Conservation (phyloP, 306 rosid species). For the Ammopiptanthus mongolicus region DNA sequence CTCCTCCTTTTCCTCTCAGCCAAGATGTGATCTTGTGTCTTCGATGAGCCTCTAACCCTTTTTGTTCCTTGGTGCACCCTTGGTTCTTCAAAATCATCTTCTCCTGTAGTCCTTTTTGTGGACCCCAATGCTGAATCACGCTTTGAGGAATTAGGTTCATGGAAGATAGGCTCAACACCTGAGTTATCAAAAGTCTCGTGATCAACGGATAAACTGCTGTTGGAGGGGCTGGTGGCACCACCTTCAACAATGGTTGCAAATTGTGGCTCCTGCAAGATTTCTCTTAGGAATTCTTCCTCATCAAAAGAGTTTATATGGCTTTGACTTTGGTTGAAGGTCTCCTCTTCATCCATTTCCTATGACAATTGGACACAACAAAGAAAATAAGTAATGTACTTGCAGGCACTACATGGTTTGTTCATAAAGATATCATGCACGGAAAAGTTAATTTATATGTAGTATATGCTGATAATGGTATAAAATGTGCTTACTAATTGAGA, state of each 20-base stretch:
- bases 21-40: constrained; percentile 17
- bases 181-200: constrained; percentile 17
- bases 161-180: not conserved
- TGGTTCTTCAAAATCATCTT: not conserved
- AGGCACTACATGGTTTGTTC: not conserved
- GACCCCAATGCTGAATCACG: not conserved
- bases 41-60: not conserved
- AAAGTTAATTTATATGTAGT: too few relatives aligned
- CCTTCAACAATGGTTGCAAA: not conserved
- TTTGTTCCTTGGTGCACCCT: not conserved
- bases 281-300: constrained; percentile 25
- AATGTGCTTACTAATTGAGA: constrained; percentile 23
- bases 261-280: not conserved
- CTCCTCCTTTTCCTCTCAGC: constrained; percentile 32
- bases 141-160: not conserved
- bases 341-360: constrained; percentile 30
- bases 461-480: too few relatives aligned
- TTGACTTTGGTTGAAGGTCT: not conserved
- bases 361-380: not conserved
- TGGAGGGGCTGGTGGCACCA: constrained; percentile 7
- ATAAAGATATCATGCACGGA: not conserved
- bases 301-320: not conserved
- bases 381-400: not conserved
- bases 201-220: constrained; percentile 19
- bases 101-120: not conserved